phyloP scores from a whole-genome alignment of 2,329 filamentous ascomycete species.

The Tricladium varicosporioides region DNA sequence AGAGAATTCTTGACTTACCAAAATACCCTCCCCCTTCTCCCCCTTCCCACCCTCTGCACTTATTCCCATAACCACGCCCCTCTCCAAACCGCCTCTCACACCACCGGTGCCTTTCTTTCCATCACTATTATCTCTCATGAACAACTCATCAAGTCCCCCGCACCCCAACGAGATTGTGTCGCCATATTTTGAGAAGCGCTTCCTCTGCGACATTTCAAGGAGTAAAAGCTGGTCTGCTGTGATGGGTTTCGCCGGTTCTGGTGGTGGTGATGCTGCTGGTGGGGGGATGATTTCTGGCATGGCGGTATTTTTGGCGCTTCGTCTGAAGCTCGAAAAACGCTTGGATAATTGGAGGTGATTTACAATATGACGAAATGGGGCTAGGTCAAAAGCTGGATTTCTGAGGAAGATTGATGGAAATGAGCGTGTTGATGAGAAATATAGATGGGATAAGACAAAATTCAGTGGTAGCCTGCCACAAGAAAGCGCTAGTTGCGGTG shows the following conservation, averaged over 20 bases:
- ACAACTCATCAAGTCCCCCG: conserved; percentile 26
- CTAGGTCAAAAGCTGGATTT: too few species aligned
- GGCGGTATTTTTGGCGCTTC: too few species aligned
- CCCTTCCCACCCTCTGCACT: conserved; percentile 24
- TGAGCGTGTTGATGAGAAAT: too few species aligned
- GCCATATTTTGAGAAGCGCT: conserved; percentile 11
- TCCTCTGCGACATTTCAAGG: conserved; percentile 23
- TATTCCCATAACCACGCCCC: conserved; percentile 30
- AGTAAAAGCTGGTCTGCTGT: conserved; percentile 26
- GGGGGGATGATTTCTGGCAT: neutral
- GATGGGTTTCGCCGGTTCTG: conserved; percentile 20
- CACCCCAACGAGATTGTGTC: conserved; percentile 27
- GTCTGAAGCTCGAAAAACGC: too few species aligned
- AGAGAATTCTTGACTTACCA: conserved; percentile 25
- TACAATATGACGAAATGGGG: too few species aligned
- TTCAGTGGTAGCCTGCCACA: too few species aligned
- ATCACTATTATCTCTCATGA: too few species aligned
- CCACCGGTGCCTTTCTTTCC: conserved; percentile 14
- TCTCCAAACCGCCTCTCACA: conserved; percentile 18
- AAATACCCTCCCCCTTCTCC: conserved; percentile 23
- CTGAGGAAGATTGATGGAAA: too few species aligned
- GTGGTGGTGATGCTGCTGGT: neutral
- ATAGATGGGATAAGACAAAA: too few species aligned
- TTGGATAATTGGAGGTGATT: too few species aligned
- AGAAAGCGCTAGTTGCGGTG: too few species aligned